Base-by-base conservation (phyloP, 2,329 filamentous ascomycete species). In the Fusarium concolor region DNA sequence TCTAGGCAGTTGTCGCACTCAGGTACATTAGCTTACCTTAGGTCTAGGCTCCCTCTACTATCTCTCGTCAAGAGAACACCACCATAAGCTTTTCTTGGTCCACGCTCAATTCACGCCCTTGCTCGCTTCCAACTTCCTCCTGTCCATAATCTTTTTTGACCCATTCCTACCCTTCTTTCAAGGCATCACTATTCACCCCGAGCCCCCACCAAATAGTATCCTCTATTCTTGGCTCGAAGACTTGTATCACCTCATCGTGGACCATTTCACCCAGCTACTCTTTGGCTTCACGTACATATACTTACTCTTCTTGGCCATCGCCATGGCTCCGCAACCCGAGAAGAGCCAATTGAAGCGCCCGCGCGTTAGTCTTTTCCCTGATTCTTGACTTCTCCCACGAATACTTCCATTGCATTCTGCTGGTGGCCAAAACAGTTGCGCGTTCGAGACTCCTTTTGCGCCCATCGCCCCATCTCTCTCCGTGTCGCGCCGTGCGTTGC, bases 311-410 rank as follows among this genome's bases (percentile, higher is more conserved):
- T 61, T 67, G 53, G 67, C 68, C 53, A 71, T 73, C 61, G 70
- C 70, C 68, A 89, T 89, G 87, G 81, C 87, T 79, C 84, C 89
- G 79, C 82, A 84, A 74, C 78, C 80, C 70, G 91, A 96, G 81
- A 92, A 92, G 83, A 94, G 90, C 83, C 91, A 92, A 82, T 88
- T 96, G 82, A 97, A 97, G 85, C 90, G 93, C 77, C 87, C 84
- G 72, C 87, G 90, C 79, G 93, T 96, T 84, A 77, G 87, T 83
- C 62, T 66, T 78, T 64, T 71, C 60, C 55, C 51, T 42, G 42
- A 26, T 52, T 54, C 51, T 37, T 44, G 38, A 29, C 31, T 33
- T 22, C 24, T 28, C 64, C 67, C 37, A 33, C 47, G 33, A 43
- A 45, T 29, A 54, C 33, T 22, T 50, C 44, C 56, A 18, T 62